Conservation (phyloP, 2,329 filamentous ascomycete species). For the Pseudocercospora musae region DNA sequence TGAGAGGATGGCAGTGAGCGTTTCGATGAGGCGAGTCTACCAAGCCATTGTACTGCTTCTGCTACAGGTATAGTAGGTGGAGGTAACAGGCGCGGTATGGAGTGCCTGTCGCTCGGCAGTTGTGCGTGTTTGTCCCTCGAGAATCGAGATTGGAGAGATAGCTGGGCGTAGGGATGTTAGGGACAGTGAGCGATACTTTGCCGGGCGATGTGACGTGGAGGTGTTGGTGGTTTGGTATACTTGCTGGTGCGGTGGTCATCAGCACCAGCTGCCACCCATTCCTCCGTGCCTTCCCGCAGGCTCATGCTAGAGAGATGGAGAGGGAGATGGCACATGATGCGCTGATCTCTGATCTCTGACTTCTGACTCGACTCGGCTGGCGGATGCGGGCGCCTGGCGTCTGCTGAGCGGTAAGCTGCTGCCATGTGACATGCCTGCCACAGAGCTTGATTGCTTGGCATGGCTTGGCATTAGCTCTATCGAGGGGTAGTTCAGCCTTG, state of each 20-base stretch:
- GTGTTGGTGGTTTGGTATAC: not conserved
- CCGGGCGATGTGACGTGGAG: not conserved
- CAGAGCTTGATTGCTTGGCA: no score
- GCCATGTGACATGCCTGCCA: no score
- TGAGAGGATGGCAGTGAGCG: not conserved
- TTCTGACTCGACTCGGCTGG: not conserved
- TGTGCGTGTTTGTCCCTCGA: not conserved
- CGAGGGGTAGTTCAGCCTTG: no score
- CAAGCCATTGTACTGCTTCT: not conserved
- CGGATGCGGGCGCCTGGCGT: no score
- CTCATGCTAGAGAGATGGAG: not conserved
- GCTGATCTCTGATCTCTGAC: not conserved
- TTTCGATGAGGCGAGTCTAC: slow-evolving; percentile 2
- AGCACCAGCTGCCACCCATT: not conserved
- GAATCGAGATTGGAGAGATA: not conserved
- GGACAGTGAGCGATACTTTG: not conserved
- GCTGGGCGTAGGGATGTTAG: not conserved
- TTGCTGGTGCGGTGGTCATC: not conserved
- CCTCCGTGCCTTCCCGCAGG: not conserved
- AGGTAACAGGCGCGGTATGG: no score
- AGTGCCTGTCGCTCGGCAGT: not conserved
- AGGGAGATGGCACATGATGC: not conserved
- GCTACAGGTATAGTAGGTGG: not conserved
- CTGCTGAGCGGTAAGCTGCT: no score
- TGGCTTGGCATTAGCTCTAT: no score